phyloP scores from a whole-genome alignment of 1,284 basidiomycete species.

The Sporisorium exsertum region DNA sequence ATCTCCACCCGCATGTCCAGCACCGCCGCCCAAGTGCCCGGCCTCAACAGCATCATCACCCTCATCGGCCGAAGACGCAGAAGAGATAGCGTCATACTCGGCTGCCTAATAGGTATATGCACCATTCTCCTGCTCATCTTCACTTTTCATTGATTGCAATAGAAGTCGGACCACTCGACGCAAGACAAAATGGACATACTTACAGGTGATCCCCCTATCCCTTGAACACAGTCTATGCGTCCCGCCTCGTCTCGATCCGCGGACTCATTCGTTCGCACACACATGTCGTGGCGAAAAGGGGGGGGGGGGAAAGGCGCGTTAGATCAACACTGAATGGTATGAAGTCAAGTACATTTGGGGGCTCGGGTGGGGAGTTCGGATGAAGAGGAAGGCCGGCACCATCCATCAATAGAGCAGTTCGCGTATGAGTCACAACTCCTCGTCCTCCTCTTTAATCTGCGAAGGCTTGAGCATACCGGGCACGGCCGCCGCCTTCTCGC shows the following conservation, averaged over 20 bases:
- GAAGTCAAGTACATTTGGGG: conserved; percentile 33
- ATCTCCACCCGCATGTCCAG: conserved; percentile 84
- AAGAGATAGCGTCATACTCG: conserved; percentile 90
- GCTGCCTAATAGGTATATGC: conserved; percentile 85
- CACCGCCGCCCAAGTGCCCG: conserved; percentile 83
- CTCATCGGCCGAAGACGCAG: conserved; percentile 92
- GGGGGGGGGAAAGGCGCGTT: background rate
- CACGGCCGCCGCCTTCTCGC: conserved; percentile 88
- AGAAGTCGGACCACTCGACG: background rate
- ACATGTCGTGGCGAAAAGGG: background rate
- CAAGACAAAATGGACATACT: too few species aligned
- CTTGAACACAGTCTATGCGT: background rate
- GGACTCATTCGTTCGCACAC: background rate
- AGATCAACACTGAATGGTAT: conserved; percentile 21
- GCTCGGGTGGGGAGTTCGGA: background rate
- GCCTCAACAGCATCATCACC: conserved; percentile 87
- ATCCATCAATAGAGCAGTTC: conserved; percentile 54
- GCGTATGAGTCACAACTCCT: conserved; percentile 62
- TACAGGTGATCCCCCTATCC: too few species aligned
- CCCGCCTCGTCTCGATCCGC: background rate
- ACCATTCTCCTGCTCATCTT: conserved; percentile 83
- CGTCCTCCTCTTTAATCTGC: conserved; percentile 65
- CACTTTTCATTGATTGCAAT: conserved; percentile 36
- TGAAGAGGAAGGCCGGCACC: background rate
- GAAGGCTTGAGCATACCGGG: conserved; percentile 97